Conservation (phyloP, 106 monocot species). For the Xerophyta viscosa region DNA sequence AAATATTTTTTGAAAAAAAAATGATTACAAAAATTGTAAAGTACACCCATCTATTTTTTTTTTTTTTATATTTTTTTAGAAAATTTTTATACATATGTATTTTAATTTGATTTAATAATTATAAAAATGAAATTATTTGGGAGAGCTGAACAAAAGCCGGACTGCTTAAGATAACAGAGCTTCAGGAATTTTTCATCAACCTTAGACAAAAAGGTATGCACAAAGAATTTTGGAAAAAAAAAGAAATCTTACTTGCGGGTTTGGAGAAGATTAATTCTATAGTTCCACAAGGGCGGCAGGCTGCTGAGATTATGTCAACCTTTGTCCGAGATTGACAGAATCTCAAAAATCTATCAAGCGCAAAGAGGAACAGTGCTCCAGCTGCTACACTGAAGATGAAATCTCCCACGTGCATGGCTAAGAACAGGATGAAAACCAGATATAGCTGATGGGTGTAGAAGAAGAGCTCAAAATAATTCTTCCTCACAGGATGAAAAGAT, state of each 20-base stretch:
- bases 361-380: slow-evolving; percentile 73
- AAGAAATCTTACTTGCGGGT: slow-evolving; percentile 50
- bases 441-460: slow-evolving; percentile 97
- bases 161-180: no score
- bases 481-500: slow-evolving; percentile 57
- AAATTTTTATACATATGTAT: no score
- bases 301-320: slow-evolving; percentile 67
- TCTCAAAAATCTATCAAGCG: slow-evolving; percentile 62
- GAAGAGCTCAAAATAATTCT: slow-evolving; percentile 66
- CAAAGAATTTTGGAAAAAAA: no score
- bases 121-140: no score
- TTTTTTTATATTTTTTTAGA: no score
- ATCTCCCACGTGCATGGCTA: slow-evolving; percentile 84
- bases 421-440: slow-evolving; percentile 69
- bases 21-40: no score
- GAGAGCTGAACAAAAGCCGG: no score
- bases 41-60: no score
- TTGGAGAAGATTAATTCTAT: slow-evolving; percentile 76
- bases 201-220: no score
- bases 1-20: no score
- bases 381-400: slow-evolving; percentile 59
- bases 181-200: no score
- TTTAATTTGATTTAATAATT: no score
- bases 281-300: slow-evolving; percentile 81
- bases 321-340: slow-evolving; percentile 68